phyloP scores from a whole-genome alignment of 192 early-diverging fungal genomes.

The Haplosporangium gracile region DNA sequence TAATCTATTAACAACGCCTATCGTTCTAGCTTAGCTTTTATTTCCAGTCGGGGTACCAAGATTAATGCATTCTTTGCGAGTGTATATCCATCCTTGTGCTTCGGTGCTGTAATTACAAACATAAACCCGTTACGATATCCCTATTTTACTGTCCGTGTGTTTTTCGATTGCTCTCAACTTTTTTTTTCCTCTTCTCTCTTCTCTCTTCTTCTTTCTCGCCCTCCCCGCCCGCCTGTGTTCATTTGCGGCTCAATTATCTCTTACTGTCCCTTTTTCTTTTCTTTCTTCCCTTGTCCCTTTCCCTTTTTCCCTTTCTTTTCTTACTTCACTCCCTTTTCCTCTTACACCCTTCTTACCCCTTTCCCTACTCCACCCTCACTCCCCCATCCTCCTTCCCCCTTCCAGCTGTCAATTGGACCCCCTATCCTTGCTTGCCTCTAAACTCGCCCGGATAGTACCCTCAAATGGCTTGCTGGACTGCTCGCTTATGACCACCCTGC shows the following conservation, averaged over 20 bases:
- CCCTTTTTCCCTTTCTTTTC: not conserved
- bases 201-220: not conserved
- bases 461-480: conserved; percentile 5
- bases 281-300: not conserved
- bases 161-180: not conserved
- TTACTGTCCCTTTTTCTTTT: not conserved
- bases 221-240: not conserved
- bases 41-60: not conserved
- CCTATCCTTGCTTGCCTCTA: not conserved
- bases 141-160: conserved; percentile 2
- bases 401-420: not conserved
- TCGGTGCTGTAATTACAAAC: not conserved
- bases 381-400: not conserved
- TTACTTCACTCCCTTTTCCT: not conserved
- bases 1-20: not conserved
- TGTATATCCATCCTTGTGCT: not conserved
- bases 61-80: too few species aligned
- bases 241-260: too few species aligned
- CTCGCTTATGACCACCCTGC: not conserved
- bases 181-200: not conserved
- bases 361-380: not conserved
- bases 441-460: not conserved
- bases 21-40: not conserved
- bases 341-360: conserved; percentile 6
- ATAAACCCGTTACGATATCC: not conserved